A percentile compares a stretch with the other conserved stretches of the same genome.
Conservation (phyloP, 2,329 filamentous ascomycete genomes). For the Anthostomella pinea region DNA sequence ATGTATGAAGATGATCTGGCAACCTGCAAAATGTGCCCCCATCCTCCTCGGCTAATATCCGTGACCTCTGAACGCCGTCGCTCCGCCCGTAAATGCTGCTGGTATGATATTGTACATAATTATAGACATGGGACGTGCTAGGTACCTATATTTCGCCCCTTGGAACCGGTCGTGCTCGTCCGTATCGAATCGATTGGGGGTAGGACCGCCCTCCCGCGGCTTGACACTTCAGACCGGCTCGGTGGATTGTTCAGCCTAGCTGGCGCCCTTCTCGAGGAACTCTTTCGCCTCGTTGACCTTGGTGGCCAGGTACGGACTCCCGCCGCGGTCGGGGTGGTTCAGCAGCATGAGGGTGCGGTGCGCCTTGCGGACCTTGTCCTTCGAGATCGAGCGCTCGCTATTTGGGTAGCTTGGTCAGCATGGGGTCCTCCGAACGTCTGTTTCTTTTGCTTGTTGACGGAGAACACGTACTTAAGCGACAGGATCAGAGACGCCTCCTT, state of each 20-base stretch:
- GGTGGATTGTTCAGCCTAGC: constrained; percentile 8
- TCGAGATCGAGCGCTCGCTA: constrained; percentile 83
- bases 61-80: constrained; percentile 28
- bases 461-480: constrained; percentile 70
- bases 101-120: constrained; percentile 21
- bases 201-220: too few relatives aligned
- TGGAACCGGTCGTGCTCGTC: not conserved
- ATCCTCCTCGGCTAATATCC: too few relatives aligned
- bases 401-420: constrained; percentile 1
- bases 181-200: constrained; percentile 1
- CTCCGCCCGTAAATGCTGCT: constrained; percentile 21
- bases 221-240: too few relatives aligned
- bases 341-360: constrained; percentile 94
- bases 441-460: not conserved
- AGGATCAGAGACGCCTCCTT: constrained; percentile 89
- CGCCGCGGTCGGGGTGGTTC: constrained; percentile 96
- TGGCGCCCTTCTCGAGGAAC: constrained; percentile 73
- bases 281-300: constrained; percentile 99
- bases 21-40: too few relatives aligned
- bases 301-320: constrained; percentile 92
- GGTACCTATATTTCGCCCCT: too few relatives aligned
- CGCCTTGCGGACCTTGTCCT: constrained; percentile 92
- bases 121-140: constrained; percentile 8
- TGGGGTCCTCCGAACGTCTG: not conserved
- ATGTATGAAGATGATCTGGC: too few relatives aligned